These are phyloP conservation scores for Amphicarpaea edgeworthii DNA, from an alignment of 306 rosid genomes.

Conservation along the genomic window DNA sequence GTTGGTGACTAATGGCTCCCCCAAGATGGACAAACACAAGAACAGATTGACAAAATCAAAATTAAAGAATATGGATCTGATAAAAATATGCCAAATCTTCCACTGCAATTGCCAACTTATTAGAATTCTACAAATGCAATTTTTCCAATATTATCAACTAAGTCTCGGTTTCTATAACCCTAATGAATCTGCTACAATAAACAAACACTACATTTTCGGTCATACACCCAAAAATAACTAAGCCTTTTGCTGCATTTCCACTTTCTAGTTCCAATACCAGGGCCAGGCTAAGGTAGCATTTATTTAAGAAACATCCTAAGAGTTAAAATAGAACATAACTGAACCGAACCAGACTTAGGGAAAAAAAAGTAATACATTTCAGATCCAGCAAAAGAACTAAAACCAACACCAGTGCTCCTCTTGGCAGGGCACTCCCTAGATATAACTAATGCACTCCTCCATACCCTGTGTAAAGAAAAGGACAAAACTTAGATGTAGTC, in stretches of 20 bases:
- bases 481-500: background rate
- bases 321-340: background rate
- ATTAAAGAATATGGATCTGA: constrained; percentile 25
- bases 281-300: too few species aligned
- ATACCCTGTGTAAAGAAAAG: background rate
- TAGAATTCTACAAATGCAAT: constrained; percentile 10
- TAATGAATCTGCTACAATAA: constrained; percentile 11
- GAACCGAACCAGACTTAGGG: background rate
- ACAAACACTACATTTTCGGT: background rate
- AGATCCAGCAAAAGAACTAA: background rate
- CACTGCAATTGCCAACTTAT: constrained; percentile 5
- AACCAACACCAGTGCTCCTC: background rate
- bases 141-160: background rate
- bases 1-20: background rate
- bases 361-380: background rate
- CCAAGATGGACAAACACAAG: constrained; percentile 24
- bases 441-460: background rate
- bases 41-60: constrained; percentile 15
- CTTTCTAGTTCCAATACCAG: too few species aligned
- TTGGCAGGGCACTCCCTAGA: background rate
- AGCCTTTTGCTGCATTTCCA: too few species aligned
- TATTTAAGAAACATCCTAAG: background rate
- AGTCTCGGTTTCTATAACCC: background rate
- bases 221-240: too few species aligned
- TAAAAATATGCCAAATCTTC: background rate